Evolutionary conservation across 192 early-diverging fungal species (phyloP).

Genomic region (Chytriomyces hyalinus): DNA sequence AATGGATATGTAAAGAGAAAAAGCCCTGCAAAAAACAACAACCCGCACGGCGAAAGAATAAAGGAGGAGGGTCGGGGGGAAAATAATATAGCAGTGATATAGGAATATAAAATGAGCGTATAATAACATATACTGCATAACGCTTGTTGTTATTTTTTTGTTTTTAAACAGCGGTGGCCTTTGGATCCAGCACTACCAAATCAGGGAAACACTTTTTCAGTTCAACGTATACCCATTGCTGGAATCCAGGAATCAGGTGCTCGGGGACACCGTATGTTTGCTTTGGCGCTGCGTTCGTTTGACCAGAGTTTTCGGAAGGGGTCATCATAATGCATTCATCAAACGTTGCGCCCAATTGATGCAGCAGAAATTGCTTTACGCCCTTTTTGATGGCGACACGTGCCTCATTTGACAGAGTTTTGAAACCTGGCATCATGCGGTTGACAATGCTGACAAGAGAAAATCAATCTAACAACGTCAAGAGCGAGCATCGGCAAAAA

Average conservation of each 20-base stretch:
- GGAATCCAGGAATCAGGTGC: slow-evolving; percentile 22
- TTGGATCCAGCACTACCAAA: slow-evolving; percentile 2
- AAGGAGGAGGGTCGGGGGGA: no score
- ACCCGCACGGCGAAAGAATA: no score
- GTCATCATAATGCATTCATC: slow-evolving; percentile 28
- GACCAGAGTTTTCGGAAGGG: not conserved
- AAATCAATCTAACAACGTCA: not conserved
- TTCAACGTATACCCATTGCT: slow-evolving; percentile 26
- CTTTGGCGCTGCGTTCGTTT: not conserved
- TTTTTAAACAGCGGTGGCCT: no score
- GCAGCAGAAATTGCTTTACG: slow-evolving; percentile 34
- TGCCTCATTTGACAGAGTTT: slow-evolving; percentile 21
- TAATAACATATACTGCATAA: no score
- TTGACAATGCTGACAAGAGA: slow-evolving; percentile 16
- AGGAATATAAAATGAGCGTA: no score
- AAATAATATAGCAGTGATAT: no score
- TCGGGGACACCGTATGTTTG: slow-evolving; percentile 36
- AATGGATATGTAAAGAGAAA: no score
- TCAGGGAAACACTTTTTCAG: slow-evolving; percentile 36
- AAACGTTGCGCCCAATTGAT: slow-evolving; percentile 14
- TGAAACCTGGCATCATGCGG: slow-evolving; percentile 35
- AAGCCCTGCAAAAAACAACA: no score
- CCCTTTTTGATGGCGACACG: slow-evolving; percentile 34
- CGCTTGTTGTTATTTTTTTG: no score
- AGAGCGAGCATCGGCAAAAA: not conserved